Percentiles rank a stretch among this genome's conserved stretches.
Evolutionary conservation across 495 filamentous ascomycete genomes (phyloP).

Genomic region (Neurospora cerealis): DNA sequence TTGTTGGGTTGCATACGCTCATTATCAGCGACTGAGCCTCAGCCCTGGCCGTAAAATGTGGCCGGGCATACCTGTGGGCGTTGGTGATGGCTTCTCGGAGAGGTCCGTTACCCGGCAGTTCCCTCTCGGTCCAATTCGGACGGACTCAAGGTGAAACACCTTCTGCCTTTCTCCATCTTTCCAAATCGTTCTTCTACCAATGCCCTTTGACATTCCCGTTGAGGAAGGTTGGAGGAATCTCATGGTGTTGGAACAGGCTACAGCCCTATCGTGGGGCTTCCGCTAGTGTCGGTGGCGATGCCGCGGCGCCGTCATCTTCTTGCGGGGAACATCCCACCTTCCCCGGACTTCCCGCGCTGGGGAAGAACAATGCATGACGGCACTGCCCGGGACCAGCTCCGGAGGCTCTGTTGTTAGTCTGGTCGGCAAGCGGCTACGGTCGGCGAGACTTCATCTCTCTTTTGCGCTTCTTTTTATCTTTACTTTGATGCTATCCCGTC

Average conservation of each 20-base stretch:
- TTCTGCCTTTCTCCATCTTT: not conserved
- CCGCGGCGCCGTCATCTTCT: not conserved
- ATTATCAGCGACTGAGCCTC: not conserved
- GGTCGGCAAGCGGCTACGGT: not conserved
- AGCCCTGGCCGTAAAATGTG: not conserved
- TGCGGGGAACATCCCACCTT: not conserved
- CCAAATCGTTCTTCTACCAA: not conserved
- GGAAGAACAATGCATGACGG: not conserved
- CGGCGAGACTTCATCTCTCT: not conserved
- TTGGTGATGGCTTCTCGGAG: not conserved
- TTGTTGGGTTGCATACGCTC: not conserved
- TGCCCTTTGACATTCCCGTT: not conserved
- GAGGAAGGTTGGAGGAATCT: not conserved
- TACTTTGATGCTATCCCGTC: not conserved
- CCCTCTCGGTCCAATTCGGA: no score
- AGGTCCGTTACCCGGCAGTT: not conserved
- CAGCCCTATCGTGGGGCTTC: not conserved
- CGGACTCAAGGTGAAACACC: not conserved
- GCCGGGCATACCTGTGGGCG: not conserved
- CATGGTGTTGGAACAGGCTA: not conserved
- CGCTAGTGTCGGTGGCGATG: not conserved
- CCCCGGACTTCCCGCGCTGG: not conserved
- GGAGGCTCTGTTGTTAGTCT: not conserved
- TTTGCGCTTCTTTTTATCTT: not conserved
- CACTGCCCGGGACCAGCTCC: not conserved